phyloP scores from a whole-genome alignment of 176 grass and related monocot species.

The Urochloa ruziziensis region DNA sequence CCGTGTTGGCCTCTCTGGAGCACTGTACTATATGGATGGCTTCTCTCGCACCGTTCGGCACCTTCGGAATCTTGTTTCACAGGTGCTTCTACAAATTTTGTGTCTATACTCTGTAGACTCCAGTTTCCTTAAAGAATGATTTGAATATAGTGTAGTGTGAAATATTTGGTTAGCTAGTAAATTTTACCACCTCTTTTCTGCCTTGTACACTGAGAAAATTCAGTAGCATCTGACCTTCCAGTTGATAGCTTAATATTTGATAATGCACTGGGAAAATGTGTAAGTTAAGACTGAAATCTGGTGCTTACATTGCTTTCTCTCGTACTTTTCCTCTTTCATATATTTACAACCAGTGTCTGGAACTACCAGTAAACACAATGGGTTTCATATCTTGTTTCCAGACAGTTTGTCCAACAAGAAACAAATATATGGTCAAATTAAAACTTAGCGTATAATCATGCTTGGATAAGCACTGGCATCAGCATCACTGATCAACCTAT shows the following conservation, averaged over 20 bases:
- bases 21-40: conserved; percentile 95
- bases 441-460: conserved; percentile 1
- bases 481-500: background rate
- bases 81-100: conserved; percentile 49
- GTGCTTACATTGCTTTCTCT: background rate
- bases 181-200: background rate
- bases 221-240: conserved; percentile 10
- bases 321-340: background rate
- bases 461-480: background rate
- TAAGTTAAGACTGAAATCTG: background rate
- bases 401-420: background rate
- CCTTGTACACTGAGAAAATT: background rate
- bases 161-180: too few relatives aligned
- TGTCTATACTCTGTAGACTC: background rate
- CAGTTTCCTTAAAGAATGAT: conserved; percentile 17
- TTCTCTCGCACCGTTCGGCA: conserved; percentile 87
- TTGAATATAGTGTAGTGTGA: too few relatives aligned
- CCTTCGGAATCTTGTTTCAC: conserved; percentile 88
- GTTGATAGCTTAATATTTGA: conserved; percentile 7
- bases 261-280: background rate
- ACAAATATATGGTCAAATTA: conserved; percentile 15
- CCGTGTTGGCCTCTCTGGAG: conserved; percentile 83
- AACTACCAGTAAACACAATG: conserved; percentile 1
- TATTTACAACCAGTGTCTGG: background rate
- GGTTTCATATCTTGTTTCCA: conserved; percentile 13